Percentiles rank a stretch among this genome's conserved stretches.
phyloP scores from a whole-genome alignment of 73 alveolate genomes.

The Symbiodinium pilosum region DNA sequence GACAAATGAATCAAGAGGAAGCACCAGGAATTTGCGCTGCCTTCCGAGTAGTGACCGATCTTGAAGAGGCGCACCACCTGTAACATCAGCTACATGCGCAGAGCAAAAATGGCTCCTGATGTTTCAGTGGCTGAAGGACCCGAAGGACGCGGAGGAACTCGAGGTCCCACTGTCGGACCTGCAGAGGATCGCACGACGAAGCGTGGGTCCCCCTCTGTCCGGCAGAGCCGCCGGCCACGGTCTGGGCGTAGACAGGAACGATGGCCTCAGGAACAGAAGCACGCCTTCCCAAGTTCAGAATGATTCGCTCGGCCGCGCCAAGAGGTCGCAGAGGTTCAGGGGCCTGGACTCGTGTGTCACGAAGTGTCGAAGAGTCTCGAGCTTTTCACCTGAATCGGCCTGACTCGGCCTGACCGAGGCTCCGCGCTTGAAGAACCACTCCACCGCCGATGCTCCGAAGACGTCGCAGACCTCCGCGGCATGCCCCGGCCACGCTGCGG shows the following conservation, averaged over 20 bases:
- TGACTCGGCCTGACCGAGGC: not conserved
- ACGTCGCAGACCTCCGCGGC: conserved; percentile 84
- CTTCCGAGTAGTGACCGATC: conserved; percentile 69
- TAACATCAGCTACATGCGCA: not conserved
- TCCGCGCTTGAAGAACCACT: conserved; percentile 38
- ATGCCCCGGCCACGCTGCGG: too few relatives aligned
- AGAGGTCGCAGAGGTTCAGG: conserved; percentile 48
- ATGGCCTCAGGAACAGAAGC: conserved; percentile 36
- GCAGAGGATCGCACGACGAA: too few relatives aligned
- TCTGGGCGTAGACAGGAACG: conserved; percentile 46
- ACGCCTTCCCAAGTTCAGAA: not conserved
- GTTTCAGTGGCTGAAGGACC: not conserved
- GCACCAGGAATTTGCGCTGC: not conserved
- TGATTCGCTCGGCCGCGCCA: not conserved
- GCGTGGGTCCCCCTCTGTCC: too few relatives aligned
- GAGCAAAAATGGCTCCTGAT: not conserved
- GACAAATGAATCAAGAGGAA: too few relatives aligned
- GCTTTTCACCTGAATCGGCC: not conserved
- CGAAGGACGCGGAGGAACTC: conserved; percentile 80
- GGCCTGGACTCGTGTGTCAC: conserved; percentile 8
- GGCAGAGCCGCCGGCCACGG: not conserved
- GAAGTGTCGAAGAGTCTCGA: not conserved
- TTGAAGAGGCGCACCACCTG: conserved; percentile 78
- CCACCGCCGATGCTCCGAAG: conserved; percentile 59
- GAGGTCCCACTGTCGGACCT: conserved; percentile 59